Conservation (phyloP, 1,284 basidiomycete species). For the Ceraceosorus bombacis region DNA sequence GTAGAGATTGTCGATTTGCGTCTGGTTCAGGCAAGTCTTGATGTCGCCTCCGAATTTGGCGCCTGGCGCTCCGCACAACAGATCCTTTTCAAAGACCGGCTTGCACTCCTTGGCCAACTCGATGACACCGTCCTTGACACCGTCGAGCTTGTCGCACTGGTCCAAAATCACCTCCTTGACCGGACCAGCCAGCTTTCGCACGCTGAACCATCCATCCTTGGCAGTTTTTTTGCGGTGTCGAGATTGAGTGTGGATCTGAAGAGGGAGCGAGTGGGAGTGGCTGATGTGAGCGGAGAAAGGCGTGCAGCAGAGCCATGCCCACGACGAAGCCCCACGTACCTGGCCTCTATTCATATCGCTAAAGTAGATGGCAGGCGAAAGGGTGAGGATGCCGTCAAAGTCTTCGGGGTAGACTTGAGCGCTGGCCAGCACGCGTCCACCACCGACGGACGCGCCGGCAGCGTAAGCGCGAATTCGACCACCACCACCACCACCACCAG, state of each 20-base stretch:
- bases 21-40: conserved; percentile 8
- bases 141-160: conserved; percentile 50
- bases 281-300: too few relatives aligned
- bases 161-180: conserved; percentile 38
- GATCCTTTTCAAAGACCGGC: conserved; percentile 13
- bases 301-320: too few relatives aligned
- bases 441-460: conserved; percentile 42
- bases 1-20: conserved; percentile 8
- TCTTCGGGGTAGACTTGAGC: conserved; percentile 34
- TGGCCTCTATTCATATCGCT: conserved; percentile 24
- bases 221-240: conserved; percentile 10
- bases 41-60: conserved; percentile 2
- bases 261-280: too few relatives aligned
- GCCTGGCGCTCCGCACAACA: conserved; percentile 9
- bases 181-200: conserved; percentile 1
- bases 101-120: conserved; percentile 28
- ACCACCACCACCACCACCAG: too few relatives aligned
- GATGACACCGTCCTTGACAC: conserved; percentile 47
- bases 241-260: neutral
- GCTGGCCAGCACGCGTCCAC: conserved; percentile 34
- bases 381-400: conserved; percentile 47
- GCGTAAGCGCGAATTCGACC: conserved; percentile 6
- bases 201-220: conserved; percentile 10
- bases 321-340: neutral
- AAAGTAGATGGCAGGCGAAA: conserved; percentile 42